Percentiles rank a stretch among this genome's conserved stretches.
phyloP scores from a whole-genome alignment of 1,284 basidiomycete genomes.

The Leccinum variabile region DNA sequence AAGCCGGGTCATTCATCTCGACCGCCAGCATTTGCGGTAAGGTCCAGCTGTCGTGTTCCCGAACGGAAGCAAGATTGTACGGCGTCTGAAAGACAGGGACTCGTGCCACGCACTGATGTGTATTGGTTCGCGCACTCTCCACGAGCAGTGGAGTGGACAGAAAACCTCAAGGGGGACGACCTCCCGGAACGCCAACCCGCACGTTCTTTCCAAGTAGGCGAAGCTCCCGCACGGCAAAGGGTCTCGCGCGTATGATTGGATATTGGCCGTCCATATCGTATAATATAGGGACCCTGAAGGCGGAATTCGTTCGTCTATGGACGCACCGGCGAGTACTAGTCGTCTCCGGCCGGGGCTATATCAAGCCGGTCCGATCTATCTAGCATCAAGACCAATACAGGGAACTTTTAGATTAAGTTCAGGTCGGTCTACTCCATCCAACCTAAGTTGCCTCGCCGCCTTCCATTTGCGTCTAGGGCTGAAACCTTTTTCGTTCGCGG shows the following conservation, averaged over 20 bases:
- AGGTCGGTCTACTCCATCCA: not conserved
- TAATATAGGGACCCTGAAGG: not conserved
- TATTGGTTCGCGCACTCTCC: not conserved
- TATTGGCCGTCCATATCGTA: not conserved
- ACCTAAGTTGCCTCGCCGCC: not conserved
- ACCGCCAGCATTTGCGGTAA: not conserved
- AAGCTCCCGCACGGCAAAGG: not conserved
- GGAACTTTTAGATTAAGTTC: constrained; percentile 8
- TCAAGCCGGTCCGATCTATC: too few relatives aligned
- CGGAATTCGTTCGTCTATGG: not conserved
- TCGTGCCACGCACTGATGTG: not conserved
- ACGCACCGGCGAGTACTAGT: not conserved
- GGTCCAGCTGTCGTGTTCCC: not conserved
- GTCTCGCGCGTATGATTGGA: not conserved
- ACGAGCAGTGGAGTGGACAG: not conserved
- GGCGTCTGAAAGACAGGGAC: not conserved
- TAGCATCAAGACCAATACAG: constrained; percentile 1
- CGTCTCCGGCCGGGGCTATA: too few relatives aligned
- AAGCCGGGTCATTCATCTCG: not conserved
- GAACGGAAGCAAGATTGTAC: not conserved
- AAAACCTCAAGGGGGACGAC: not conserved
- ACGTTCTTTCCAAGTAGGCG: not conserved
- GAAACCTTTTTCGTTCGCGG: not conserved
- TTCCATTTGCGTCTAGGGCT: constrained; percentile 1
- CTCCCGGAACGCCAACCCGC: not conserved